Conservation (phyloP, 2,329 filamentous ascomycete genomes). For the Penicillium rolfsii region DNA sequence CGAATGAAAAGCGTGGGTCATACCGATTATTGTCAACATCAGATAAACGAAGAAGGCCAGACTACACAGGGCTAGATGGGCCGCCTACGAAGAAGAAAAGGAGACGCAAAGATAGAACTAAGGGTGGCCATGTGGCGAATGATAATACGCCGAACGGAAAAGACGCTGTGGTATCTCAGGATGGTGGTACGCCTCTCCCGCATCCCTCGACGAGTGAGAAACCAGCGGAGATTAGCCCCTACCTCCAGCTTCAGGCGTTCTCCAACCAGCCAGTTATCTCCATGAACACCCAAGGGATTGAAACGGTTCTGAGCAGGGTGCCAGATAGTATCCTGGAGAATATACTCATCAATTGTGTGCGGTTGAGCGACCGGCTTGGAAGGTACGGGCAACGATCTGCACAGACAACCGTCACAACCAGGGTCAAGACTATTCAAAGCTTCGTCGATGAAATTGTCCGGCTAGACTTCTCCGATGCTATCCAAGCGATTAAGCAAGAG, state of each 20-base stretch:
- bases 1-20: neutral
- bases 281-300: neutral
- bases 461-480: slow-evolving; percentile 11
- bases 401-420: slow-evolving; percentile 9
- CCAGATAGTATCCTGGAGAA: slow-evolving; percentile 1
- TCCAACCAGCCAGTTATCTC: neutral
- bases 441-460: slow-evolving; percentile 13
- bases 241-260: neutral
- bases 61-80: slow-evolving; percentile 1
- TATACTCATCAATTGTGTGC: neutral
- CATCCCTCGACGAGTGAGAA: neutral
- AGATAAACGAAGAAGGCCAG: slow-evolving; percentile 2
- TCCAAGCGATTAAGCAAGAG: slow-evolving; percentile 17
- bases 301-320: slow-evolving; percentile 1
- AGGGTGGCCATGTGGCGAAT: neutral
- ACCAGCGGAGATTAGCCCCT: neutral
- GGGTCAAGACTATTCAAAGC: slow-evolving; percentile 12
- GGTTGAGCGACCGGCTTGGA: neutral
- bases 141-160: neutral
- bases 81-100: neutral
- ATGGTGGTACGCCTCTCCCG: neutral
- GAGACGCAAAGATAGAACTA: neutral
- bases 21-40: neutral
- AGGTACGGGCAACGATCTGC: neutral
- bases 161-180: neutral